Evolutionary conservation across 2,329 filamentous ascomycete genomes (phyloP), one percentile per base, ranked within the genome.

Genomic region (Cordyceps tenuipes): DNA sequence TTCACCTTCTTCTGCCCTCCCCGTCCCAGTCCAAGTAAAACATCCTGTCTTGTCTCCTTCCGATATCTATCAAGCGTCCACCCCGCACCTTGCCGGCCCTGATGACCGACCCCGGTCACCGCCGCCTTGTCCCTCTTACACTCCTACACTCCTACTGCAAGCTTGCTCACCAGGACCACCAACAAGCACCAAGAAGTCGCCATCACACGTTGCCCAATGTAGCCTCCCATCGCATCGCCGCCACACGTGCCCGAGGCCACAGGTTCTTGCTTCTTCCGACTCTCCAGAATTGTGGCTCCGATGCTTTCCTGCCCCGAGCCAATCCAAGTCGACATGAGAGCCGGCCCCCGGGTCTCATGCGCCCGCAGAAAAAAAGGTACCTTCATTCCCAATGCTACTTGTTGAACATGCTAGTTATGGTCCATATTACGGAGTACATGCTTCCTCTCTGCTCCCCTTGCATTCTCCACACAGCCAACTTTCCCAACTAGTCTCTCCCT

Each of bases 151-250:
- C 26, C 3, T n/a, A 29, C 10, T 50, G 48, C 48, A n/a, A 51
- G 52, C 39, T 59, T 48, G 48, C 48, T 52, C 57, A 59, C 48
- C 57, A 21, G 48, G 55, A 19, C 57, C 49, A 29, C 39, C 48
- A 51, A 58, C 56, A 58, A 13, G 15, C n/a, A n/a, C n/a, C n/a
- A 29, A 29, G 6, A 29, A n/a, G 41, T 39, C 55, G 50, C 34
- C 55, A 50, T 57, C 21, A 57, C 46, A 47, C 7, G 29, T 43
- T 43, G 21, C 55, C 39, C 34, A 34, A 58, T 46, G n/a, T 15
- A 39, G 47, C 56, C 39, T 19, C 23, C n/a, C n/a, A n/a, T n/a
- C n/a, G n/a, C 26, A 29, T 29, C 26, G 6, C 26, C 26, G 26
- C 48, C 36, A 19, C 57, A 59, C 57, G 57, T 59, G 57, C 39